A percentile compares a stretch with the other conserved stretches of the same genome.
These are phyloP conservation scores for Elsinoe arachidis DNA, from an alignment of 2,329 filamentous ascomycete genomes.

Conservation along the genomic window DNA sequence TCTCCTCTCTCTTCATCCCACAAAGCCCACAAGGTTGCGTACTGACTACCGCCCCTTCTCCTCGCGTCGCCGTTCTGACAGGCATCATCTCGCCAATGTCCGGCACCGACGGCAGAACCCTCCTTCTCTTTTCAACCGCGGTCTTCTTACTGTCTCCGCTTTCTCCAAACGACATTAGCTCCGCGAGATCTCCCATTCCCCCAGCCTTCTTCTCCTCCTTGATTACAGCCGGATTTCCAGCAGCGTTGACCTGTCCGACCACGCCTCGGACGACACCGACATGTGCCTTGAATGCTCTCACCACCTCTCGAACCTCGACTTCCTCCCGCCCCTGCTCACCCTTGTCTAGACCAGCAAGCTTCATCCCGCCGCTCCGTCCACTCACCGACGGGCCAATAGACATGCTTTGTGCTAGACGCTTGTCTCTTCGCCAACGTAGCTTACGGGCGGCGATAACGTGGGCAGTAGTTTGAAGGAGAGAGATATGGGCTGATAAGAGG, in stretches of 20 bases:
- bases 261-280: slow-evolving; percentile 66
- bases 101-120: slow-evolving; percentile 45
- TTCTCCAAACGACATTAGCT: slow-evolving; percentile 59
- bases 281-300: slow-evolving; percentile 65
- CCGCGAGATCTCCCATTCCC: slow-evolving; percentile 81
- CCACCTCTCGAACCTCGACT: slow-evolving; percentile 70
- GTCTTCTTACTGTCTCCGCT: slow-evolving; percentile 60
- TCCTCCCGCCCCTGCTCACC: slow-evolving; percentile 75
- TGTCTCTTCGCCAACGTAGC: slow-evolving; percentile 83
- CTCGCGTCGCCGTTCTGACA: slow-evolving; percentile 53
- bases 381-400: slow-evolving; percentile 67
- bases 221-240: slow-evolving; percentile 32
- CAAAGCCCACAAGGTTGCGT: slow-evolving; percentile 74
- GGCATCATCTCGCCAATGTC: slow-evolving; percentile 62
- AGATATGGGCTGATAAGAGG: slow-evolving; percentile 57
- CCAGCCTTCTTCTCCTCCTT: slow-evolving; percentile 29
- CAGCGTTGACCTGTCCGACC: slow-evolving; percentile 53
- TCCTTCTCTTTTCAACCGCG: slow-evolving; percentile 52
- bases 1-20: slow-evolving; percentile 79
- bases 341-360: slow-evolving; percentile 77
- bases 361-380: slow-evolving; percentile 73
- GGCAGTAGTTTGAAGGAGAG: slow-evolving; percentile 59
- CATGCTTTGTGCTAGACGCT: slow-evolving; percentile 76
- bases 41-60: slow-evolving; percentile 62
- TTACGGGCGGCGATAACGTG: slow-evolving; percentile 77